These are phyloP conservation scores for Aspergillus hiratsukae DNA, from an alignment of 2,329 filamentous ascomycete genomes.

Conservation along the genomic window DNA sequence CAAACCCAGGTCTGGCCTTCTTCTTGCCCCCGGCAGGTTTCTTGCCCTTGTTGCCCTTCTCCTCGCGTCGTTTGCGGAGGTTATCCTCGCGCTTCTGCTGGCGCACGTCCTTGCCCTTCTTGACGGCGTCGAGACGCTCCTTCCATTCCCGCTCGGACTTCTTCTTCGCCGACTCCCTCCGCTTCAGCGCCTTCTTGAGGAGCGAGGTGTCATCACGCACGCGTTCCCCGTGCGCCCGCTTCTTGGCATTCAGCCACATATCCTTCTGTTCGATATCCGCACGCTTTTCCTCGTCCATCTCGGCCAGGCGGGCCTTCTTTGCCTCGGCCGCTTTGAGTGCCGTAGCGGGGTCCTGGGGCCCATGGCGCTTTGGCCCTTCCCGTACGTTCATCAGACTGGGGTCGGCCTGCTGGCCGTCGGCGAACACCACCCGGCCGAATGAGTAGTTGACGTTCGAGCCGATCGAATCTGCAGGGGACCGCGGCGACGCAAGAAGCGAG, in stretches of 20 bases:
- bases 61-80: conserved; percentile 67
- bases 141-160: conserved; percentile 89
- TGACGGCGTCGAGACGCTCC: conserved; percentile 67
- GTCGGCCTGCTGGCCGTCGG: conserved; percentile 76
- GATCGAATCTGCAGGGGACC: conserved; percentile 44
- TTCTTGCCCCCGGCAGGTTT: conserved; percentile 34
- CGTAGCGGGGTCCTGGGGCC: conserved; percentile 77
- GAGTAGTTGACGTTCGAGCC: conserved; percentile 64
- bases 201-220: conserved; percentile 80
- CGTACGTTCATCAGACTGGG: conserved; percentile 60
- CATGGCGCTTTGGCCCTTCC: conserved; percentile 70
- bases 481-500: conserved; percentile 52
- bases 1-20: conserved; percentile 63
- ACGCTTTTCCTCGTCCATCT: conserved; percentile 73
- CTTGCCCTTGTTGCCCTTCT: conserved; percentile 60
- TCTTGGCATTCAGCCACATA: conserved; percentile 84
- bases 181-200: conserved; percentile 91
- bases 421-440: conserved; percentile 88
- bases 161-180: conserved; percentile 83
- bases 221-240: conserved; percentile 82
- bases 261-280: conserved; percentile 91
- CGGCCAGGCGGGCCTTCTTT: conserved; percentile 73
- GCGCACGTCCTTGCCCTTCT: conserved; percentile 70
- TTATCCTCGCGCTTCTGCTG: conserved; percentile 82
- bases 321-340: conserved; percentile 82